Evolutionary conservation across 257 asterid species (phyloP), one percentile per base, ranked within the genome.

Genomic region (Penstemon davidsonii): DNA sequence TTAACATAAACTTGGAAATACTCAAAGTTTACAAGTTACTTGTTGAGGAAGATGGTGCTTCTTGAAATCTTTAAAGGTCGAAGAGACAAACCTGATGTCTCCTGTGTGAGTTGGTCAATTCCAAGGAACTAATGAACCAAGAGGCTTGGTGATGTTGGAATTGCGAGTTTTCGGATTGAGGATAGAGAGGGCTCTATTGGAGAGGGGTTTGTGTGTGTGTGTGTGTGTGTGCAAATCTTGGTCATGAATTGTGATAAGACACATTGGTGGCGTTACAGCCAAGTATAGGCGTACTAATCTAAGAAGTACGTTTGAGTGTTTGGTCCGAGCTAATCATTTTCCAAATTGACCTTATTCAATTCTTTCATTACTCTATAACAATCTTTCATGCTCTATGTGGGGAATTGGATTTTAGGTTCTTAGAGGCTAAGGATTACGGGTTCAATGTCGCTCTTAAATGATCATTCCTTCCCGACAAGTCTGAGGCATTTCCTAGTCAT

Each of bases 31-130:
- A 25, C 33, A 25, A 25, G 33, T 25, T 25, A 25, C 33, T 25
- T 25, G 33, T 25, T 25, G 0, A 25, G 33, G 33, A 25, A 25
- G 33, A 25, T 25, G 33, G 33, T 25, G 33, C 33, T 25, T 25
- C 33, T 25, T 25, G 33, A 25, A 25, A 25, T 25, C 2, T 18
- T 25, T 55, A 55, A 19, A 55, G 12, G 18, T 55, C 13, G 4
- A n/a, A 45, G 18, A 42, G 55, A 47, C 33, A 25, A 43, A 42
- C 45, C 41, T 42, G 64, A 39, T 60, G 49, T 60, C 25, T 42
- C 18, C 8, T 33, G 19, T 11, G 53, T 61, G 66, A 60, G 36
- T 40, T 60, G 50, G 25, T 63, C 56, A 33, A 47, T 63, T 63
- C 4, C 36, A 49, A 46, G 54, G 11, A 46, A 47, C 33, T 49